Conservation (phyloP, 805 yeast genomes). For the Candida montana region DNA sequence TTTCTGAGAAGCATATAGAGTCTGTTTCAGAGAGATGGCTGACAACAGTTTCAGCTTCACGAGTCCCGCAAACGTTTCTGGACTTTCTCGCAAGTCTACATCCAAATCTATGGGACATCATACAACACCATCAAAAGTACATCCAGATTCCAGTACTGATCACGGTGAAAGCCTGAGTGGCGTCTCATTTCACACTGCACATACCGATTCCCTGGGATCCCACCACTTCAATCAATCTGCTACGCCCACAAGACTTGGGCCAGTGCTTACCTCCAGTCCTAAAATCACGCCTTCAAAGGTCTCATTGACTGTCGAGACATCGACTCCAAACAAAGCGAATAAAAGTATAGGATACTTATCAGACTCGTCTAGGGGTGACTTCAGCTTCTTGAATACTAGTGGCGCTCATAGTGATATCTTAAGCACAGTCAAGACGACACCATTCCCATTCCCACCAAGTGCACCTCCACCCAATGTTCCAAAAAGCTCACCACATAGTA, state of each 20-base stretch:
- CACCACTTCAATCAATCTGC: not conserved
- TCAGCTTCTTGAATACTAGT: constrained; percentile 23
- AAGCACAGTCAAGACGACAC: not conserved
- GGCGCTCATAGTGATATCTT: constrained; percentile 8
- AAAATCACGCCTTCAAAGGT: constrained; percentile 11
- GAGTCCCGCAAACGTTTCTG: not conserved
- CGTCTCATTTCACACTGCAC: constrained; percentile 20
- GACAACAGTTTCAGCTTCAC: not conserved
- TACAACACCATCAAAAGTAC: not conserved
- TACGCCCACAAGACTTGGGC: constrained; percentile 18
- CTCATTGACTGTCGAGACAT: constrained; percentile 9
- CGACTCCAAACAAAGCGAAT: constrained; percentile 10
- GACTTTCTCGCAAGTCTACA: not conserved
- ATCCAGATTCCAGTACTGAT: not conserved
- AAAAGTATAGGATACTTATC: not conserved
- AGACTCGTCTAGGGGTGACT: constrained; percentile 14
- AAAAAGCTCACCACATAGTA: constrained; percentile 19
- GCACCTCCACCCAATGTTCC: constrained; percentile 4
- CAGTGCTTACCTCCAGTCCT: constrained; percentile 10
- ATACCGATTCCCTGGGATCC: constrained; percentile 8
- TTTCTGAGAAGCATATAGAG: no score
- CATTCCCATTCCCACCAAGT: constrained; percentile 1
- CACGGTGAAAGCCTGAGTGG: constrained; percentile 2
- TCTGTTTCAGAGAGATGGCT: not conserved
- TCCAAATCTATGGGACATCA: no score